Evolutionary conservation across 768 basidiomycete genomes (phyloP).

Genomic region (Chalciporus sphaerocephalus): DNA sequence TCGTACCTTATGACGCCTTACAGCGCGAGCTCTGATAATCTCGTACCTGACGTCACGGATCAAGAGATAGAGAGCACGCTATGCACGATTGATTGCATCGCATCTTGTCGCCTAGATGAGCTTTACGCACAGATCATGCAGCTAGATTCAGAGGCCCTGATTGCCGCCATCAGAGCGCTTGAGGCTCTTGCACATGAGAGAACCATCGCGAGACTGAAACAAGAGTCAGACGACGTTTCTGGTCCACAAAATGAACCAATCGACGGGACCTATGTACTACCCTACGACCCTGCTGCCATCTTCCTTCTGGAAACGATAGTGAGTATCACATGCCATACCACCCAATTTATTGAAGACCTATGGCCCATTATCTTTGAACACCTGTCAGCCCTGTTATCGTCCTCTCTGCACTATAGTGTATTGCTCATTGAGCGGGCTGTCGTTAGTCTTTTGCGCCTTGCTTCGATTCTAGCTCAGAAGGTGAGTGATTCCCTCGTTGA

Average conservation of each 20-base stretch:
- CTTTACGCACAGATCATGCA: constrained; percentile 91
- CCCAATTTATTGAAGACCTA: constrained; percentile 77
- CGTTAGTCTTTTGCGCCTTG: constrained; percentile 81
- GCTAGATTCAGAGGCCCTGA: constrained; percentile 72
- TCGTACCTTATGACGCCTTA: constrained; percentile 98
- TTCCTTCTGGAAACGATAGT: constrained; percentile 95
- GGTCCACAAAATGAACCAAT: constrained; percentile 32
- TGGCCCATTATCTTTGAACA: constrained; percentile 98
- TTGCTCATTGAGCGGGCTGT: constrained; percentile 93
- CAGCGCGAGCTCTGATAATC: constrained; percentile 61
- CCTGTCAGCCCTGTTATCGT: constrained; percentile 71
- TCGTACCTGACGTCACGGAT: constrained; percentile 85
- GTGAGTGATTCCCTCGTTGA: constrained; percentile 37
- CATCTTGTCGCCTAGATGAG: constrained; percentile 89
- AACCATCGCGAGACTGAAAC: constrained; percentile 73
- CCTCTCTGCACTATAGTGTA: constrained; percentile 78
- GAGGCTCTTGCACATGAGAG: constrained; percentile 88
- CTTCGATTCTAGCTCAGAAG: constrained; percentile 73
- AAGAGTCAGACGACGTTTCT: constrained; percentile 58
- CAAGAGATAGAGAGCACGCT: constrained; percentile 91
- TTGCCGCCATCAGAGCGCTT: constrained; percentile 81
- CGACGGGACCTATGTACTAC: constrained; percentile 52
- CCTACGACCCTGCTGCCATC: constrained; percentile 94
- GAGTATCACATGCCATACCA: constrained; percentile 75
- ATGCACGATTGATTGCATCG: constrained; percentile 92